phyloP scores from a whole-genome alignment of 768 basidiomycete species.

The Boletus tomentosulus region DNA sequence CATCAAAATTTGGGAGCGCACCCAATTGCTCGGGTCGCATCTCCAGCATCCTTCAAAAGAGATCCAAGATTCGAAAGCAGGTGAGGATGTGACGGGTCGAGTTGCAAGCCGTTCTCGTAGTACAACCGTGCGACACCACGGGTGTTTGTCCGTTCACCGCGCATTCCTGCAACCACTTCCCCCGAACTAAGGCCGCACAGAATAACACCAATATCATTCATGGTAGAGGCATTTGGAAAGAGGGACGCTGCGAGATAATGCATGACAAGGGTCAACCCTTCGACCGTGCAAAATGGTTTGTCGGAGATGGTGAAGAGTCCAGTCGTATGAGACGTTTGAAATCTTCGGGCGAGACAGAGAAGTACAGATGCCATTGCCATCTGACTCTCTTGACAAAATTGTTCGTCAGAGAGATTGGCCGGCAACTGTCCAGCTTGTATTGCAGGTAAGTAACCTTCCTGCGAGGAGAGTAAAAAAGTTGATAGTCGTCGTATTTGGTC shows the following conservation, averaged over 20 bases:
- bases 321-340: constrained; percentile 33
- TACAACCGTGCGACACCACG: constrained; percentile 40
- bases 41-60: constrained; percentile 46
- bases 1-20: constrained; percentile 16
- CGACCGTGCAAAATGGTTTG: constrained; percentile 30
- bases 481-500: constrained; percentile 36
- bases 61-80: constrained; percentile 49
- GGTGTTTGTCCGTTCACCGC: constrained; percentile 23
- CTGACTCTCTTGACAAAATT: constrained; percentile 20
- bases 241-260: constrained; percentile 47
- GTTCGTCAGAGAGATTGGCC: constrained; percentile 26
- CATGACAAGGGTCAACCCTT: constrained; percentile 39
- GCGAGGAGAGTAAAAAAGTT: constrained; percentile 34
- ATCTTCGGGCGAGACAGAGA: constrained; percentile 43
- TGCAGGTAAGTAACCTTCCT: constrained; percentile 31
- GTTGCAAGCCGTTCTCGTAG: constrained; percentile 41
- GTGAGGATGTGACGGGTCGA: constrained; percentile 46
- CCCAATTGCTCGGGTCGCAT: constrained; percentile 39
- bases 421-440: constrained; percentile 25
- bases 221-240: constrained; percentile 41
- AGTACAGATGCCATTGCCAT: constrained; percentile 38
- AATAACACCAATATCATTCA: constrained; percentile 50
- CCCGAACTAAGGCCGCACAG: constrained; percentile 33
- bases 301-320: constrained; percentile 21
- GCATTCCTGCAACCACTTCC: constrained; percentile 18